Conservation (phyloP, 73 alveolate genomes). For the Effrenium voratum region DNA sequence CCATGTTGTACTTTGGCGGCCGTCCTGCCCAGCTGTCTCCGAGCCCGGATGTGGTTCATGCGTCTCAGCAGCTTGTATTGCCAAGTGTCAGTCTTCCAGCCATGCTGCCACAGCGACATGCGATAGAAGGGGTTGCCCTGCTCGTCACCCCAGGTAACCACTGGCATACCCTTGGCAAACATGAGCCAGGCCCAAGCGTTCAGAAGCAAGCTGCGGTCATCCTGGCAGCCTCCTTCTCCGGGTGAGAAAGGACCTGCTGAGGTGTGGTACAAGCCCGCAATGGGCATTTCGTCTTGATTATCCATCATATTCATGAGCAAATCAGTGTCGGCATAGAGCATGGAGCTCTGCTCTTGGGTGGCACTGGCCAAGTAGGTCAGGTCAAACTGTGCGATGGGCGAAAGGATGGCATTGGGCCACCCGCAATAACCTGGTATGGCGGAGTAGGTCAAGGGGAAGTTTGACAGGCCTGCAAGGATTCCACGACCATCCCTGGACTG, state of each 20-base stretch:
- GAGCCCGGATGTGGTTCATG: slow-evolving; percentile 51
- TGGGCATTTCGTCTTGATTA: slow-evolving; percentile 60
- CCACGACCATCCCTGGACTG: slow-evolving; percentile 66
- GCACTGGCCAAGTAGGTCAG: slow-evolving; percentile 20
- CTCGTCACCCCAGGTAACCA: slow-evolving; percentile 72
- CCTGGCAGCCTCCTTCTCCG: slow-evolving; percentile 50
- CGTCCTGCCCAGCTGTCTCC: neutral
- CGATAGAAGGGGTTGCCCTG: slow-evolving; percentile 65
- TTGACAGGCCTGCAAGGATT: slow-evolving; percentile 30
- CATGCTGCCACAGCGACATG: slow-evolving; percentile 70
- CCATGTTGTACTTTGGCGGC: slow-evolving; percentile 38
- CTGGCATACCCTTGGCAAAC: slow-evolving; percentile 84
- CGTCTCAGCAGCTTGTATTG: slow-evolving; percentile 38
- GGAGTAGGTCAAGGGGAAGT: slow-evolving; percentile 50
- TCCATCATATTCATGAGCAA: slow-evolving; percentile 63
- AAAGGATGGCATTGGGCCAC: slow-evolving; percentile 63
- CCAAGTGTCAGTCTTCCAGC: slow-evolving; percentile 61
- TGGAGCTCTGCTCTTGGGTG: slow-evolving; percentile 14
- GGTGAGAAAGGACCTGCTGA: slow-evolving; percentile 68
- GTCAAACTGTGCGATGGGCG: slow-evolving; percentile 18
- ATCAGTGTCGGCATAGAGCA: slow-evolving; percentile 48
- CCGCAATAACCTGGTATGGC: slow-evolving; percentile 82
- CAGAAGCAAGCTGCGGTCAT: slow-evolving; percentile 19
- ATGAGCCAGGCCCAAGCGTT: slow-evolving; percentile 78
- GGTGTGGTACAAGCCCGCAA: slow-evolving; percentile 38